Percentiles rank a stretch among this genome's conserved stretches.
These are phyloP conservation scores for Pythium dissimile DNA, from an alignment of 352 stramenopile species.

Conservation along the genomic window DNA sequence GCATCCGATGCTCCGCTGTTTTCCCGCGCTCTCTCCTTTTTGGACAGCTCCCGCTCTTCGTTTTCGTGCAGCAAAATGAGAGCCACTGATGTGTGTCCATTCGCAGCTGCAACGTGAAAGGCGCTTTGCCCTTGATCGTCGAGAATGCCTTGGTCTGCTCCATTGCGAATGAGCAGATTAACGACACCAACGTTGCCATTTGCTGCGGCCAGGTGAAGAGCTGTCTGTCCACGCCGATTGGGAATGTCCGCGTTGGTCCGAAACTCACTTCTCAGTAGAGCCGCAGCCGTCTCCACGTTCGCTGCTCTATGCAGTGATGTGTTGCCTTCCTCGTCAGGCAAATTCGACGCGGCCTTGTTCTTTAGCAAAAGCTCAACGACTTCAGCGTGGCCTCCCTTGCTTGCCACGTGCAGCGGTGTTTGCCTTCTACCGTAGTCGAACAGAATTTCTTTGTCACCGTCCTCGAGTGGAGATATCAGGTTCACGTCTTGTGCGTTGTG, in stretches of 20 bases:
- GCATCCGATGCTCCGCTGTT: slow-evolving; percentile 3
- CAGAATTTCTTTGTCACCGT: slow-evolving; percentile 78
- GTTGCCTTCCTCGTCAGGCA: slow-evolving; percentile 79
- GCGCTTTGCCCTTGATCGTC: slow-evolving; percentile 84
- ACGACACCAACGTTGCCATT: slow-evolving; percentile 76
- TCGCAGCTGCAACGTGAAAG: slow-evolving; percentile 76
- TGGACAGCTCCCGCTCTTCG: slow-evolving; percentile 25
- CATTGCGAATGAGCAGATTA: slow-evolving; percentile 64
- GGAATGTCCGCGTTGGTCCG: slow-evolving; percentile 81
- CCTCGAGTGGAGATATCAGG: slow-evolving; percentile 68
- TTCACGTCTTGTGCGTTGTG: slow-evolving; percentile 63
- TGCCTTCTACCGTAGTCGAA: slow-evolving; percentile 63
- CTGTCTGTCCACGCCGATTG: slow-evolving; percentile 65
- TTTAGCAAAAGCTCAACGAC: slow-evolving; percentile 64
- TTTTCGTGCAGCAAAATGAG: slow-evolving; percentile 73
- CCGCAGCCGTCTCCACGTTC: slow-evolving; percentile 64
- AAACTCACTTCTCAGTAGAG: slow-evolving; percentile 52
- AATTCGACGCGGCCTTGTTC: slow-evolving; percentile 66
- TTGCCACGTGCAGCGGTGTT: slow-evolving; percentile 77
- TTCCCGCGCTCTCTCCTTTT: slow-evolving; percentile 13
- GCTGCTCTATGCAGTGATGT: slow-evolving; percentile 67
- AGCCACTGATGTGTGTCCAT: slow-evolving; percentile 71
- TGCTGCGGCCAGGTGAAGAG: slow-evolving; percentile 67
- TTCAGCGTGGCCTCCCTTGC: slow-evolving; percentile 56
- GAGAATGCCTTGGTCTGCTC: slow-evolving; percentile 64